These are phyloP conservation scores for Capsella bursapastoris DNA, from an alignment of 345 rosid genomes.

Conservation along the genomic window DNA sequence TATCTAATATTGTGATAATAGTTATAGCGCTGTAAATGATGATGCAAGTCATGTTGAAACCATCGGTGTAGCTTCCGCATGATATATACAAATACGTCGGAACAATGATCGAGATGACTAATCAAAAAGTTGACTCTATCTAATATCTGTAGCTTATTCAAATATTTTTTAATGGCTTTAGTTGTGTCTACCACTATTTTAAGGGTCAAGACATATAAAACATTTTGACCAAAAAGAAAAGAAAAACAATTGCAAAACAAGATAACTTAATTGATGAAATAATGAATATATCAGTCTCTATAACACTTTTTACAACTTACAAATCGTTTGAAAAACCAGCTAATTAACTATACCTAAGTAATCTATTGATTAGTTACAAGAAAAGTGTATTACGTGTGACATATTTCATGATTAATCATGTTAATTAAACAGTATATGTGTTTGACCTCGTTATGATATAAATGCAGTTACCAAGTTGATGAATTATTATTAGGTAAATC, in stretches of 20 bases:
- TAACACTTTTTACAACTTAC: neutral
- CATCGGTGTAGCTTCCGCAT: slow-evolving; percentile 10
- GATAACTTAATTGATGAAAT: neutral
- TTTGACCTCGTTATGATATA: neutral
- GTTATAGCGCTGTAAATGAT: neutral
- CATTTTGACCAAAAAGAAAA: too few species aligned
- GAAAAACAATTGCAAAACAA: neutral
- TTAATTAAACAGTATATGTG: neutral
- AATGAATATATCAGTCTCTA: neutral
- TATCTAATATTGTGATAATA: neutral
- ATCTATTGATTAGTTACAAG: neutral
- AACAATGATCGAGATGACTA: neutral
- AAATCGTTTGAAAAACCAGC: neutral
- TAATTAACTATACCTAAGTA: neutral
- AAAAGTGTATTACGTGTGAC: neutral
- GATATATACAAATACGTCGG: slow-evolving; percentile 17
- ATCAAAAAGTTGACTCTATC: neutral
- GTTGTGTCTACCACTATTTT: neutral
- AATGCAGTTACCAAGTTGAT: neutral
- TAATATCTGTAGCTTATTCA: neutral
- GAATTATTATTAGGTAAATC: neutral
- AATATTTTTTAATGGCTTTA: neutral
- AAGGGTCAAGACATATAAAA: neutral
- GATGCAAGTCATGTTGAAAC: slow-evolving; percentile 19
- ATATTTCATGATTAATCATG: neutral